These are phyloP conservation scores for Megacollybia platyphylla DNA, from an alignment of 1,284 basidiomycete species.

Conservation along the genomic window DNA sequence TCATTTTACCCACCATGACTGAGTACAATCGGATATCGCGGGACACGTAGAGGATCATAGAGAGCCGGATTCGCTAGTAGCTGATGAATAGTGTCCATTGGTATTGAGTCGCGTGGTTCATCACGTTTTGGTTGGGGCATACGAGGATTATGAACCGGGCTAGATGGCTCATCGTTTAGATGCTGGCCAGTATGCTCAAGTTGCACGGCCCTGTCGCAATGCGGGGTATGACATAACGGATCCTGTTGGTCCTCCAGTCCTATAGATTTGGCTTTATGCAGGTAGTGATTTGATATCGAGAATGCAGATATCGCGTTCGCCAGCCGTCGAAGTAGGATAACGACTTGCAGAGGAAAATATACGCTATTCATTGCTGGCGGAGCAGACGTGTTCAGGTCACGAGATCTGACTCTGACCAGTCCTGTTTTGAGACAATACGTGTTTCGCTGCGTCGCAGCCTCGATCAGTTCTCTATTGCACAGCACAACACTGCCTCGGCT, in stretches of 20 bases:
- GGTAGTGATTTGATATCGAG: conserved; percentile 53
- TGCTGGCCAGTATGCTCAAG: not conserved
- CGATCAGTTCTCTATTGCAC: too few relatives aligned
- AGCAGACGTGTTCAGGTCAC: too few relatives aligned
- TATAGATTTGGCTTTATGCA: conserved; percentile 12
- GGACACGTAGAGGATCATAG: conserved; percentile 64
- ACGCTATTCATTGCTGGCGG: conserved; percentile 33
- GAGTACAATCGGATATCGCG: conserved; percentile 84
- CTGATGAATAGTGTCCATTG: conserved; percentile 51
- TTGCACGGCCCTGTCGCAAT: not conserved
- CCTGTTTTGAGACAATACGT: too few relatives aligned
- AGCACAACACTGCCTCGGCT: too few relatives aligned
- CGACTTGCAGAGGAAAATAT: conserved; percentile 46
- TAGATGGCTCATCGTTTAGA: not conserved
- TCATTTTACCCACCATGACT: conserved; percentile 71
- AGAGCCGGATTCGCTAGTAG: conserved; percentile 65
- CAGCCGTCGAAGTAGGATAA: conserved; percentile 45
- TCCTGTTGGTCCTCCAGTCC: conserved; percentile 5
- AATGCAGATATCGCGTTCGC: conserved; percentile 54
- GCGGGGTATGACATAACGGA: conserved; percentile 6
- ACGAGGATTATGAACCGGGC: not conserved
- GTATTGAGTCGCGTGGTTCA: conserved; percentile 1
- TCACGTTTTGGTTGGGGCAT: not conserved
- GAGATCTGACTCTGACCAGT: too few relatives aligned
- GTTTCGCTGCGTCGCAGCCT: too few relatives aligned